Evolutionary conservation across 2,329 filamentous ascomycete species (phyloP).

Genomic region (Scedosporium dehoogii): DNA sequence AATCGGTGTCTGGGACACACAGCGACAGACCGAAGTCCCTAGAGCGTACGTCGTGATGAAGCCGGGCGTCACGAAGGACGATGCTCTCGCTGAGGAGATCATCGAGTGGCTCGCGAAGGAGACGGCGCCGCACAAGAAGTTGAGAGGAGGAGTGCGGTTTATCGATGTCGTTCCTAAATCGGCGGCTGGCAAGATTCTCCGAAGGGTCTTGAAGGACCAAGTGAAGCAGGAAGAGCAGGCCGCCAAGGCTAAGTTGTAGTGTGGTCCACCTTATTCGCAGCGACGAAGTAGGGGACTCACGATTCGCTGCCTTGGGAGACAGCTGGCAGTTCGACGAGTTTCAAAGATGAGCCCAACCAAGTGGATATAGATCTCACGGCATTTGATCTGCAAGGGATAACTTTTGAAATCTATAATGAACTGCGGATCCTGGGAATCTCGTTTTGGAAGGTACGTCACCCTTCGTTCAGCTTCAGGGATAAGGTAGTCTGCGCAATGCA

Average conservation of each 20-base stretch:
- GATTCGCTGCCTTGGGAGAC: too few relatives aligned
- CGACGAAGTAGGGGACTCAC: too few relatives aligned
- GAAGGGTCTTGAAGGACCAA: constrained; percentile 37
- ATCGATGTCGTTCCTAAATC: constrained; percentile 63
- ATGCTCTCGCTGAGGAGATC: constrained; percentile 24
- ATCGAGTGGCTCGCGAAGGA: constrained; percentile 36
- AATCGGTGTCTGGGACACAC: constrained; percentile 47
- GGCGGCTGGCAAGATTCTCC: constrained; percentile 39
- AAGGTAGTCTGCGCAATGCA: too few relatives aligned
- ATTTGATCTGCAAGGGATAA: not conserved
- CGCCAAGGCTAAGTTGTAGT: constrained; percentile 26
- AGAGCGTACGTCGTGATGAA: constrained; percentile 31
- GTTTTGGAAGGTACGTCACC: not conserved
- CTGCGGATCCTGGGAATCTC: not conserved
- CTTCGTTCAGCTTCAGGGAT: not conserved
- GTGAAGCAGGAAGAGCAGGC: constrained; percentile 24
- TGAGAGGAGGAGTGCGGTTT: constrained; percentile 63
- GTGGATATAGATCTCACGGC: not conserved
- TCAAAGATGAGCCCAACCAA: not conserved
- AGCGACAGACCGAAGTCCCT: constrained; percentile 58
- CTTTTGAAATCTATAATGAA: not conserved
- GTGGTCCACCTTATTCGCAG: too few relatives aligned
- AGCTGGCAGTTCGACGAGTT: not conserved
- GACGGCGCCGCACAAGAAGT: constrained; percentile 56
- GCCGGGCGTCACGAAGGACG: constrained; percentile 23